Evolutionary conservation across 768 basidiomycete genomes (phyloP), one percentile per base, ranked within the genome.

Genomic region (Gymnopilus dilepis): DNA sequence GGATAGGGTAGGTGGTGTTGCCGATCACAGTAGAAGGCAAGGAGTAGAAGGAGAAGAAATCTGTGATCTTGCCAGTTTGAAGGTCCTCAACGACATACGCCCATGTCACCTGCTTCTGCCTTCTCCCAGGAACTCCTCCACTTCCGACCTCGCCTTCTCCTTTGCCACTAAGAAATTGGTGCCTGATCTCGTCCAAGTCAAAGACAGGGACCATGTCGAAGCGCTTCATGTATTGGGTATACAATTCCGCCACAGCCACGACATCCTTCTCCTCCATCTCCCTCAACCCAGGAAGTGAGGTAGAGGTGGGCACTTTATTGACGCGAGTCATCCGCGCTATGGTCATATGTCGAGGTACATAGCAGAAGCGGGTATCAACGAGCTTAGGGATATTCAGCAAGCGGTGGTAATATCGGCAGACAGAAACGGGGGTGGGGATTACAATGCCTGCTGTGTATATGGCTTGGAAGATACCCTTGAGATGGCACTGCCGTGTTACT

Each of bases 31-130:
- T 92, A 4, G 97, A 99, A 0, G 97, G 97, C 22, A 99, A 86
- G 13, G 92, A 92, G 74, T 97, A 99, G 80, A 99, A 97, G 8
- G 97, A 96, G 76, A 98, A 90, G 71, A 96, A 92, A 76, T 99
- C 97, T 1, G 97, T 98, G 68, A 99, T 89, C 63, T 84, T 83
- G 61, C 90, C 86, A 2, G 91, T 90, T 60, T 84, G 76, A 1
- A 92, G 91, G 74, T 98, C 85, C 86, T 99, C 96, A 47, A 97
- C 92, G 31, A 99, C 96, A 69, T 97, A 99, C 2, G 91, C 81
- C 96, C 96, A 99, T 2, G 92, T 89, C 28, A 99, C 97, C 72
- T 99, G 97, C 1, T 86, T 87, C 7, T 84, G 76, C 65, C 92
- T 81, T 70, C 89, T 69, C 71, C 84, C 74, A 22, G 73, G 70